These are phyloP conservation scores for Sporothrix brasiliensis DNA, from an alignment of 2,329 filamentous ascomycete genomes.

Conservation along the genomic window DNA sequence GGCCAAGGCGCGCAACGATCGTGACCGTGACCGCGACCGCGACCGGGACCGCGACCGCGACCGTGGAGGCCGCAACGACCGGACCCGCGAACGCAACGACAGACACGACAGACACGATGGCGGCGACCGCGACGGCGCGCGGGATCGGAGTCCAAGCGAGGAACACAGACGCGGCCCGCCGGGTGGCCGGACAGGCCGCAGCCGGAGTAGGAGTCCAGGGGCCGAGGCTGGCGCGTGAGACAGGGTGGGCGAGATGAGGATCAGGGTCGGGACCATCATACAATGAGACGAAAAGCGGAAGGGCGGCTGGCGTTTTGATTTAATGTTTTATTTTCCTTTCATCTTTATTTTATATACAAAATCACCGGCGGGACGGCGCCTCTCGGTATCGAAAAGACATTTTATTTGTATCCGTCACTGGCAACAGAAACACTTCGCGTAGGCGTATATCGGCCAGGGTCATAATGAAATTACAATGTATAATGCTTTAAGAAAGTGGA, in stretches of 20 bases:
- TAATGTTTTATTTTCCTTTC: background rate
- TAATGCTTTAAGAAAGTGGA: background rate
- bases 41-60: constrained; percentile 32
- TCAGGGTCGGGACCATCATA: background rate
- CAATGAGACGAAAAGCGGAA: background rate
- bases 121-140: background rate
- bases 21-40: constrained; percentile 36
- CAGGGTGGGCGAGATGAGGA: background rate
- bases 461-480: too few relatives aligned
- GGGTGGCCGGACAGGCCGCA: constrained; percentile 44
- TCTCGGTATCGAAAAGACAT: background rate
- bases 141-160: constrained; percentile 23
- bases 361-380: constrained; percentile 3
- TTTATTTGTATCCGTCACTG: background rate
- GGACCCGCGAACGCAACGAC: constrained; percentile 13
- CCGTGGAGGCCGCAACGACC: constrained; percentile 18
- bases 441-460: background rate
- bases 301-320: constrained; percentile 15
- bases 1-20: constrained; percentile 50
- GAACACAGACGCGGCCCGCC: constrained; percentile 38
- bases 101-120: background rate
- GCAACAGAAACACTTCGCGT: background rate
- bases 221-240: constrained; percentile 40
- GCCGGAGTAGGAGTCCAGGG: constrained; percentile 53
- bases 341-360: constrained; percentile 2